A percentile compares a stretch with the other conserved stretches of the same genome.
Evolutionary conservation across 352 stramenopile species (phyloP).

Genomic region (Blastocystis sp.): DNA sequence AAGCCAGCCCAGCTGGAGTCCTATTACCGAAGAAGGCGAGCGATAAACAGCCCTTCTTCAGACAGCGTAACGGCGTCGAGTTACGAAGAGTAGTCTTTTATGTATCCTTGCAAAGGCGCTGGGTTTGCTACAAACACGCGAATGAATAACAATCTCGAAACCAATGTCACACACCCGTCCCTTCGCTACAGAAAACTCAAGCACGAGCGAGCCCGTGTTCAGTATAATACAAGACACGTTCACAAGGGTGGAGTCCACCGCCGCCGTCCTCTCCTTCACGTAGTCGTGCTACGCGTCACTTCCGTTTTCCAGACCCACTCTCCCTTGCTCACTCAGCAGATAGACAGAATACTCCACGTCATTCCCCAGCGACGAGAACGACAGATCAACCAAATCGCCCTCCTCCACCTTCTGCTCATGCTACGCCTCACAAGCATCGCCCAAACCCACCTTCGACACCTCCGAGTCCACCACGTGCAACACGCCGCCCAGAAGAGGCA

Average conservation of each 20-base stretch:
- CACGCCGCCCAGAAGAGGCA: not conserved
- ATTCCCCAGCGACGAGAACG: slow-evolving; percentile 26
- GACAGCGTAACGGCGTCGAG: not conserved
- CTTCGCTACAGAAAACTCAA: slow-evolving; percentile 3
- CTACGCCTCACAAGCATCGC: not conserved
- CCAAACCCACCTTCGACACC: not conserved
- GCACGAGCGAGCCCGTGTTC: not conserved
- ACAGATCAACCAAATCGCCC: slow-evolving; percentile 1
- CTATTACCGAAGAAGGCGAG: not conserved
- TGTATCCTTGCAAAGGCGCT: not conserved
- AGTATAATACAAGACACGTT: slow-evolving; percentile 36
- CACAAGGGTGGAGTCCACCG: not conserved
- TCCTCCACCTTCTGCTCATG: slow-evolving; percentile 4
- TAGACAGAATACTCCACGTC: not conserved
- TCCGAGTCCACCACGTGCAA: not conserved
- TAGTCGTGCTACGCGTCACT: slow-evolving; percentile 4
- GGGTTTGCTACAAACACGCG: slow-evolving; percentile 4
- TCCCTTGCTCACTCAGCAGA: not conserved
- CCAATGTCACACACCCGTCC: not conserved
- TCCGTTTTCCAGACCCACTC: not conserved
- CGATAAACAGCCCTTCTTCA: not conserved
- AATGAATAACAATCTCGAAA: slow-evolving; percentile 8
- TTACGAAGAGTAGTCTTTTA: not conserved
- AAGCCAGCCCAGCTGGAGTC: slow-evolving; percentile 4
- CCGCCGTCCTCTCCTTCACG: not conserved